phyloP scores from a whole-genome alignment of 805 yeast genomes.

The Spathaspora passalidarum region DNA sequence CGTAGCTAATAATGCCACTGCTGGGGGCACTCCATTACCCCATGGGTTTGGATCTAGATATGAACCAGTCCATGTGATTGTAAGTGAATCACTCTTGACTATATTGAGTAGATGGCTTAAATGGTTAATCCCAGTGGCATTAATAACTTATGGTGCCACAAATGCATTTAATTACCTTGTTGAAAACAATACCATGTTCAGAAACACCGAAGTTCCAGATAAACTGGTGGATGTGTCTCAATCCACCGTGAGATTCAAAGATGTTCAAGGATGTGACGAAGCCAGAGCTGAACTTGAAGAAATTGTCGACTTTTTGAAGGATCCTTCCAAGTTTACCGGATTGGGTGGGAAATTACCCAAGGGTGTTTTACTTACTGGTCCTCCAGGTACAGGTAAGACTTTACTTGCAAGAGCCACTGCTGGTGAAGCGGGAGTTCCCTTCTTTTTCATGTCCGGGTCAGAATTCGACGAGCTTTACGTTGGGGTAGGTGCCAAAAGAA shows the following conservation, averaged over 20 bases:
- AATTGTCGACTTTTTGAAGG: constrained; percentile 94
- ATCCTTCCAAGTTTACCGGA: constrained; percentile 94
- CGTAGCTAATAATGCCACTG: constrained; percentile 3
- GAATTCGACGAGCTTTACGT: constrained; percentile 98
- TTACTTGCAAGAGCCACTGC: constrained; percentile 96
- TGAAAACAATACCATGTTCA: constrained; percentile 80
- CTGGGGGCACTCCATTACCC: constrained; percentile 14
- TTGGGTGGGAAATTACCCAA: constrained; percentile 97
- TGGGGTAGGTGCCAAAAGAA: constrained; percentile 98
- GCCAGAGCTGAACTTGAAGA: constrained; percentile 97
- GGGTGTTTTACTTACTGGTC: constrained; percentile 95
- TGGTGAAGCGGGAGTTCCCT: constrained; percentile 98
- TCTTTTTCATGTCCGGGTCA: constrained; percentile 97
- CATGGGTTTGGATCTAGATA: constrained; percentile 57
- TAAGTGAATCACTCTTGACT: constrained; percentile 79
- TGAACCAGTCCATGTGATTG: constrained; percentile 92
- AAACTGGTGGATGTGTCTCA: constrained; percentile 80
- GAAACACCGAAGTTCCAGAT: constrained; percentile 67
- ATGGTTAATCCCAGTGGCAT: constrained; percentile 80
- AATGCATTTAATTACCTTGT: constrained; percentile 74
- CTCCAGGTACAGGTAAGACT: constrained; percentile 99
- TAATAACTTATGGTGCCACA: constrained; percentile 77
- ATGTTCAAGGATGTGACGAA: constrained; percentile 97
- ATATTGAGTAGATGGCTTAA: constrained; percentile 82
- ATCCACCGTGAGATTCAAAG: constrained; percentile 83